Conservation (phyloP, 805 yeast species). For the Yamadazyma akitaensis region DNA sequence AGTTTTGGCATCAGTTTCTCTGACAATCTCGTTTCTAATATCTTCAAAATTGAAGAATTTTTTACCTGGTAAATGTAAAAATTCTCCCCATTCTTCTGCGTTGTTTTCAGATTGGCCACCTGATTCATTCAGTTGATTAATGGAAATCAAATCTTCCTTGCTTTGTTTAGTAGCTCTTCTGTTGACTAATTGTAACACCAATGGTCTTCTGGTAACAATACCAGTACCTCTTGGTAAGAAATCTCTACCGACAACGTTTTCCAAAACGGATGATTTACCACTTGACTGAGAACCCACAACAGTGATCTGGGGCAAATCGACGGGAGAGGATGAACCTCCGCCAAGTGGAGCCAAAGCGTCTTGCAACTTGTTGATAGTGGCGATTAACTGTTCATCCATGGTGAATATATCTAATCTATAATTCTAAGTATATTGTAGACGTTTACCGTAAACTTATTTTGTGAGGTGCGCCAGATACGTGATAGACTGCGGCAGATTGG, state of each 20-base stretch:
- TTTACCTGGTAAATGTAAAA: conserved; percentile 86
- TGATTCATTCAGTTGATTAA: conserved; percentile 40
- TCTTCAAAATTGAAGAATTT: conserved; percentile 84
- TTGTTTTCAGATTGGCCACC: conserved; percentile 65
- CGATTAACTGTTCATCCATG: conserved; percentile 78
- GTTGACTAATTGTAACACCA: conserved; percentile 77
- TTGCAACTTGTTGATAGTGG: conserved; percentile 84
- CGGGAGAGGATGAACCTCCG: conserved; percentile 83
- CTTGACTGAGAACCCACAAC: conserved; percentile 91
- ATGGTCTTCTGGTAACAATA: conserved; percentile 86
- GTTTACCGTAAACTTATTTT: not conserved
- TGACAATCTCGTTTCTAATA: conserved; percentile 84
- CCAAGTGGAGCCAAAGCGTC: conserved; percentile 98
- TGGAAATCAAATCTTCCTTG: conserved; percentile 37
- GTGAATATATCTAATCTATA: not conserved
- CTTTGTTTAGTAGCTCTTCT: conserved; percentile 39
- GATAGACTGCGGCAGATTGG: not conserved
- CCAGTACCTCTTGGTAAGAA: conserved; percentile 92
- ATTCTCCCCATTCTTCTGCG: conserved; percentile 95
- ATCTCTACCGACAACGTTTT: conserved; percentile 88
- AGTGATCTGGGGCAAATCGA: conserved; percentile 91
- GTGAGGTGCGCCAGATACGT: not conserved
- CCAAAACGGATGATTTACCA: conserved; percentile 86
- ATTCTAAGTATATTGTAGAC: not conserved
- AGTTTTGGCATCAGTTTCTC: conserved; percentile 83